Conservation (phyloP, 1,139 yeast genomes). For the Arxiozyma heterogenica region DNA sequence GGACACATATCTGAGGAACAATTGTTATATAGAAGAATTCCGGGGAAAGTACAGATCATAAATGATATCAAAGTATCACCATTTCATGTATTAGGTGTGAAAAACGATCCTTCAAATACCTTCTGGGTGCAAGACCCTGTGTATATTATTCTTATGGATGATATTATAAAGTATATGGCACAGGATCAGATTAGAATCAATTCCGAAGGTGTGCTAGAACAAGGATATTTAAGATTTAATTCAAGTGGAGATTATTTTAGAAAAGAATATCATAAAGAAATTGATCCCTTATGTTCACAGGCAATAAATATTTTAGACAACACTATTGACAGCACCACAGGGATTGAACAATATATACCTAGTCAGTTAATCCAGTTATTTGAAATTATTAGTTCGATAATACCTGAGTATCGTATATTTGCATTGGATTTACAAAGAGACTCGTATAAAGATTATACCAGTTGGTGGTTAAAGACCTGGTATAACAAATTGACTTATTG, state of each 20-base stretch:
- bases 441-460: slow-evolving; percentile 7
- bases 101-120: neutral
- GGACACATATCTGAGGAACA: neutral
- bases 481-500: neutral
- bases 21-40: slow-evolving; percentile 8
- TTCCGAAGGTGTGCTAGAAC: slow-evolving; percentile 16
- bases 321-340: neutral
- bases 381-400: slow-evolving; percentile 13
- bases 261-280: slow-evolving; percentile 7
- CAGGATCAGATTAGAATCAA: slow-evolving; percentile 22
- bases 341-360: slow-evolving; percentile 16
- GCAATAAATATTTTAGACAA: slow-evolving; percentile 8
- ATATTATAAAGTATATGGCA: slow-evolving; percentile 20
- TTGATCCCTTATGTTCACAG: slow-evolving; percentile 22
- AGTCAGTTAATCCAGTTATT: slow-evolving; percentile 24
- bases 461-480: slow-evolving; percentile 4
- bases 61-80: slow-evolving; percentile 12
- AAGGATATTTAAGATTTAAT: slow-evolving; percentile 16
- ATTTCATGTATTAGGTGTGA: slow-evolving; percentile 1
- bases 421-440: slow-evolving; percentile 20
- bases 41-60: slow-evolving; percentile 15
- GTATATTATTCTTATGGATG: slow-evolving; percentile 23
- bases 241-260: slow-evolving; percentile 5
- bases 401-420: slow-evolving; percentile 24
- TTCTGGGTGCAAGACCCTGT: slow-evolving; percentile 25